Evolutionary conservation across 495 filamentous ascomycete species (phyloP).

Genomic region (Podospora fimiseda): DNA sequence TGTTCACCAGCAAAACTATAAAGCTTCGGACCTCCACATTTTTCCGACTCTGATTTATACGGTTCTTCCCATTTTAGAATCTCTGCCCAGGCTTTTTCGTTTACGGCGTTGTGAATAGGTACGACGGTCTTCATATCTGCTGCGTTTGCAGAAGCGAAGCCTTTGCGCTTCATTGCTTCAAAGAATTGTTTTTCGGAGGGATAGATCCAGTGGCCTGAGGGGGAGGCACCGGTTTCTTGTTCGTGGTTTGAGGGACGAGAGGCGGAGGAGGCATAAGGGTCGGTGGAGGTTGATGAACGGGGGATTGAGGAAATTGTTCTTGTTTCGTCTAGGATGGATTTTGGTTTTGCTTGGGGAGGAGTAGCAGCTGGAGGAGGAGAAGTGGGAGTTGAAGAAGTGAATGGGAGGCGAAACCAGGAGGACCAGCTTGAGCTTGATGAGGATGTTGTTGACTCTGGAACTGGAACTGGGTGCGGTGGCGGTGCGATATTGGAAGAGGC

Average conservation of each 20-base stretch:
- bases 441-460: constrained; percentile 2
- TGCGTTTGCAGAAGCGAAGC: constrained; percentile 45
- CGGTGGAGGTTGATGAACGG: constrained; percentile 52
- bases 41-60: constrained; percentile 33
- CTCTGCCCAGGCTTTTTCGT: constrained; percentile 80
- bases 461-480: constrained; percentile 1
- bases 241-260: constrained; percentile 60
- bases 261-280: constrained; percentile 38
- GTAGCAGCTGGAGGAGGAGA: constrained; percentile 10
- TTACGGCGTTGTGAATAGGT: constrained; percentile 97
- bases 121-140: constrained; percentile 83
- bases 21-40: constrained; percentile 76
- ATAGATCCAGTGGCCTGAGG: constrained; percentile 87
- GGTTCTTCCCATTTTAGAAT: constrained; percentile 79
- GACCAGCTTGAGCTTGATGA: constrained; percentile 16
- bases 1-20: constrained; percentile 75
- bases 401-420: constrained; percentile 21
- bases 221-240: constrained; percentile 64
- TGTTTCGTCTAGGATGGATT: constrained; percentile 39
- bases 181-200: constrained; percentile 95
- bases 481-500: constrained; percentile 11
- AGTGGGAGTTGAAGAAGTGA: not conserved
- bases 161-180: constrained; percentile 85
- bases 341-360: constrained; percentile 6
- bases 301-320: constrained; percentile 83